Evolutionary conservation across 305 asterid species (phyloP), one percentile per base, ranked within the genome.

Genomic region (Solanum aculeatissimum): DNA sequence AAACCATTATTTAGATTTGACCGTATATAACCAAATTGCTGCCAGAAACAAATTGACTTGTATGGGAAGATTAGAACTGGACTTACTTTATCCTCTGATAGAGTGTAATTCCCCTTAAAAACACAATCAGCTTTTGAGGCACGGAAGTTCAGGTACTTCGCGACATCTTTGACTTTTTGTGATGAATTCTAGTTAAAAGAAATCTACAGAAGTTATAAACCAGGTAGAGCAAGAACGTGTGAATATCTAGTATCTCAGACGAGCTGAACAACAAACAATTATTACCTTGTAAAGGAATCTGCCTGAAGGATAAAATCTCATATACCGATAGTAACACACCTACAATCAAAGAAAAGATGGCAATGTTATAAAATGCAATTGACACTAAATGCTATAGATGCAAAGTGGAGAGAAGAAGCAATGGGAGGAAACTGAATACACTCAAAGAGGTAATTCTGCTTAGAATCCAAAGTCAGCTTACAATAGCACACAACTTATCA

Each of bases 251-350:
- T 49, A 49, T 47, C 27, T 27, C 43, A 75, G 43, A 75, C 38
- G 62, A 47, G 63, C 63, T 62, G 43, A 83, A 43, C 65, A 79
- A 85, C 21, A 3, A 51, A 83, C 45, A 35, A 79, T 69, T 21
- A 82, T 35, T 84, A 96, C 99, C 98, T 96, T 94, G 82, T 96
- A 95, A 54, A 95, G 94, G 86, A 96, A 96, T 87, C 96, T 95
- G 79, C 99, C 99, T 80, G 98, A 95, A 82, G 97, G 94, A 91
- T 93, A 96, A 90, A 96, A 95, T 86, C 97, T 89, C 92, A 96
- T 53, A 92, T 96, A 96, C 66, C 98, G 96, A 89, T 62, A 96
- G 89, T 96, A 96, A 91, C 98, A 95, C 66, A 96, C 99, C 98
- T 96, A 94, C 84, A 89, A 86, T 74, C 69, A 77, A 86, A 84